Percentiles rank a stretch among this genome's conserved stretches.
Conservation (phyloP, 176 grass and related monocot species). For the Hordeum marinum region DNA sequence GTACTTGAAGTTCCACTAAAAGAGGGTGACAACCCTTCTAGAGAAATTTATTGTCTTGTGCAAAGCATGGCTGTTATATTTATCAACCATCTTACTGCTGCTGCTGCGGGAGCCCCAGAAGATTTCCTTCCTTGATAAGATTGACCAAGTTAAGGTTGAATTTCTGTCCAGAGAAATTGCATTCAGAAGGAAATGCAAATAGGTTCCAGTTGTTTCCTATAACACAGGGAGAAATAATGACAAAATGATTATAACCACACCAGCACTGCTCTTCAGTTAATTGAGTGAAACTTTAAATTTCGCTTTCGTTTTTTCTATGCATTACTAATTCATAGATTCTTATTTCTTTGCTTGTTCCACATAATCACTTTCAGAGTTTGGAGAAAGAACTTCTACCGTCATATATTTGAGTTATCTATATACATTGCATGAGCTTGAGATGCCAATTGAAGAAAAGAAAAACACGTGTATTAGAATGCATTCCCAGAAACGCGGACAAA, state of each 20-base stretch:
- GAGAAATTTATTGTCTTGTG: not conserved
- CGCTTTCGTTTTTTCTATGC: not conserved
- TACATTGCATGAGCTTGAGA: not conserved
- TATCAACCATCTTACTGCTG: slow-evolving; percentile 52
- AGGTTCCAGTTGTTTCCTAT: slow-evolving; percentile 60
- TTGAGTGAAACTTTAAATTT: not conserved
- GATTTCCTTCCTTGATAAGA: slow-evolving; percentile 61
- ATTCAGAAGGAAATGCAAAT: slow-evolving; percentile 97
- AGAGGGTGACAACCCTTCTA: not conserved
- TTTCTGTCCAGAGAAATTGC: slow-evolving; percentile 91
- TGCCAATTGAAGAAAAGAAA: not conserved
- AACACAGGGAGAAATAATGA: slow-evolving; percentile 10
- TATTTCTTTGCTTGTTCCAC: not conserved
- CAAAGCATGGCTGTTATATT: not conserved
- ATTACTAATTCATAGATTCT: not conserved
- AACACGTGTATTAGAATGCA: not conserved
- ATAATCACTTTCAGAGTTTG: not conserved
- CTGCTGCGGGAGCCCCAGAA: slow-evolving; percentile 18
- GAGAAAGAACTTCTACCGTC: not conserved
- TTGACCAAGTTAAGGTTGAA: slow-evolving; percentile 75
- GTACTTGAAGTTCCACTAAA: not conserved
- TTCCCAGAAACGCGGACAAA: not conserved
- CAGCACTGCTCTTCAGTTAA: not conserved
- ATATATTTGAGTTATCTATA: not conserved
- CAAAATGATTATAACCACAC: not conserved